Evolutionary conservation across 768 basidiomycete genomes (phyloP), one percentile per base, ranked within the genome.

Genomic region (Cystobasidium onofrii): DNA sequence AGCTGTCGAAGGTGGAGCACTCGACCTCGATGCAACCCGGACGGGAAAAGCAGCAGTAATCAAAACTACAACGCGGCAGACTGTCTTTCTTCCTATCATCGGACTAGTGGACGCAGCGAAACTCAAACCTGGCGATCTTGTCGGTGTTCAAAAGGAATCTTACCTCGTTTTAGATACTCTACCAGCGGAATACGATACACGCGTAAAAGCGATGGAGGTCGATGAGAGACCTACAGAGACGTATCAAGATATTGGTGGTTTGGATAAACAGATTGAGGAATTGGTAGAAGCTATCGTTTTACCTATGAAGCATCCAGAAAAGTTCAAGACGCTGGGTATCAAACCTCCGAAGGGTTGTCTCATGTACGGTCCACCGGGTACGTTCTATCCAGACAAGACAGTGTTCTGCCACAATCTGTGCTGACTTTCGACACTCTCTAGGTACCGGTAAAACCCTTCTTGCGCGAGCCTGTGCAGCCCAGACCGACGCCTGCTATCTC

Each of bases 241-340:
- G 1, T 98, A 97, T 79, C 94, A 93, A 27, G 92, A 94, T 29
- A 95, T 99, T 75, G 96, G 96, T 81, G 96, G 96, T 27, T 79
- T 99, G 81, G 96, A 98, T 85, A 98, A 98, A 83, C 96, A 99
- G 84, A 98, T 99, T 69, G 96, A 98, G 81, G 96, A 98, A 81
- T 82, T 99, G 65, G 92, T 96, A 0, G 96, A 99, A 81, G 96
- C 96, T 0, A 96, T 99, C 75, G 95, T 99, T 1, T 82, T 96
- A 76, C 96, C 96, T 0, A 99, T 99, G 94, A 90, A 97, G 80
- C 92, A 99, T 81, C 89, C 92, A 13, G 96, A 98, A 70, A 93
- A 92, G 81, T 99, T 99, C 85, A 97, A 98, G 84, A 92, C 89
- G 0, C 82, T 99, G n/a, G 96, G 96, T 39, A 98, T 99, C 80